Percentiles rank a stretch among this genome's conserved stretches.
phyloP scores from a whole-genome alignment of 106 monocot genomes.

The Dioscorea zingiberensis region DNA sequence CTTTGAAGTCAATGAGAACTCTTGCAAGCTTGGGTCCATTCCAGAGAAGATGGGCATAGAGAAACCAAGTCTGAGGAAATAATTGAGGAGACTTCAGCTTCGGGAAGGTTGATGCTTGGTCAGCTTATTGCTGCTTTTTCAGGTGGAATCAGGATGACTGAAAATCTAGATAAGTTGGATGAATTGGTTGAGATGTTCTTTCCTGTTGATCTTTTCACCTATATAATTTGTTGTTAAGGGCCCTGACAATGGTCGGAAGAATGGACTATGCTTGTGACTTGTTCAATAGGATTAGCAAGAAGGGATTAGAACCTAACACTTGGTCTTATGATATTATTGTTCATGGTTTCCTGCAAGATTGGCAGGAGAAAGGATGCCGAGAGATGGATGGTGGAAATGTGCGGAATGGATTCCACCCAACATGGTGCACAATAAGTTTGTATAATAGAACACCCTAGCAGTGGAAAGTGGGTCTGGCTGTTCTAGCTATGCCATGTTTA shows the following conservation, averaged over 20 bases:
- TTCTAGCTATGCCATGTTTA: too few relatives aligned
- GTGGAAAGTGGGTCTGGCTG: neutral
- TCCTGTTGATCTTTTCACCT: slow-evolving; percentile 72
- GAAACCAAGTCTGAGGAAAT: neutral
- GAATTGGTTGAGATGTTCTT: slow-evolving; percentile 55
- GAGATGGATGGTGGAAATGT: slow-evolving; percentile 68
- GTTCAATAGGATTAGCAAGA: slow-evolving; percentile 44
- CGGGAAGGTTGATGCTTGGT: slow-evolving; percentile 28
- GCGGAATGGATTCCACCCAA: slow-evolving; percentile 54
- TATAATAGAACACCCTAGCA: neutral
- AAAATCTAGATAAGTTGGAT: slow-evolving; percentile 42
- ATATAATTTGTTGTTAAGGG: slow-evolving; percentile 78
- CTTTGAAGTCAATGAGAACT: slow-evolving; percentile 53
- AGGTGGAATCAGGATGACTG: slow-evolving; percentile 43
- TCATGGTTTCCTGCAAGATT: slow-evolving; percentile 69
- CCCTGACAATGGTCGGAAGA: slow-evolving; percentile 37
- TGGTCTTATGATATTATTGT: slow-evolving; percentile 79
- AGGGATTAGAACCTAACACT: slow-evolving; percentile 66
- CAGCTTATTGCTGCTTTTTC: slow-evolving; percentile 58
- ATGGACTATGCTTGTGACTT: slow-evolving; percentile 70
- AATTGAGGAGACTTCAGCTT: slow-evolving; percentile 1
- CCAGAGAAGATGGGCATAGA: slow-evolving; percentile 1
- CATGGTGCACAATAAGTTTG: slow-evolving; percentile 59
- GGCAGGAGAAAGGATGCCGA: slow-evolving; percentile 55
- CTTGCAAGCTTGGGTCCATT: slow-evolving; percentile 37